Evolutionary conservation across 2,329 filamentous ascomycete genomes (phyloP), one percentile per base, ranked within the genome.

Genomic region (Fusarium pilosicola): DNA sequence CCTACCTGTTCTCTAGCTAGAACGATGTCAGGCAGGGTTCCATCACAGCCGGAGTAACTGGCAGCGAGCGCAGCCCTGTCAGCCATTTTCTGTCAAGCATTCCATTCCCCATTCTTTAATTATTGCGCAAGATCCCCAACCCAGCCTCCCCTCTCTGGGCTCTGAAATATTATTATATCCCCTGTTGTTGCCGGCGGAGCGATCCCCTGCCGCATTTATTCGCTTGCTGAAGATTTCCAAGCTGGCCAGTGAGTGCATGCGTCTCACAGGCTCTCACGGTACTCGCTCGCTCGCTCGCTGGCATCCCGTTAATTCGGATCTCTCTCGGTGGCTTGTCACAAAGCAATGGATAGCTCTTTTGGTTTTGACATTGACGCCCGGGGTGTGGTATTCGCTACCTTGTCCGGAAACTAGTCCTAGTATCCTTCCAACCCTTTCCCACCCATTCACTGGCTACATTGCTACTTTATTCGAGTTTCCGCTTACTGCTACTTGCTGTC

Each of bases 281-380:
- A 38, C 65, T 70, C 65, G 42, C 41, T 48, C 46, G 55, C 56
- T 38, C 42, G 49, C 59, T 62, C 26, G 52, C 62, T 49, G 68
- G 60, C 49, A 59, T 70, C 56, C 64, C 62, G 61, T 76, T 60
- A 72, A 69, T 39, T 67, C 65, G 65, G 60, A 74, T 68, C 58
- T 59, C 65, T 68, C 61, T 75, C 63, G 56, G 74, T 72, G 73
- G 76, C 73, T 76, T 77, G 73, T 60, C 62, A 74, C 68, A 74
- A 59, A 67, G 76, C 73, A 57, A 77, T 76, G 76, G 38, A 58
- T 65, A 75, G 73, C 63, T 73, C 63, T 59, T 59, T 77, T 70
- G 51, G 59, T 65, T 70, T 45, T 32, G 38, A 70, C 59, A 49
- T 67, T 59, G 60, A 70, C 68, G 42, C 68, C 66, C 54, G 67